Percentiles rank a stretch among this genome's conserved stretches.
Evolutionary conservation across 1,284 basidiomycete genomes (phyloP).

Genomic region (Polyporus tsugae): DNA sequence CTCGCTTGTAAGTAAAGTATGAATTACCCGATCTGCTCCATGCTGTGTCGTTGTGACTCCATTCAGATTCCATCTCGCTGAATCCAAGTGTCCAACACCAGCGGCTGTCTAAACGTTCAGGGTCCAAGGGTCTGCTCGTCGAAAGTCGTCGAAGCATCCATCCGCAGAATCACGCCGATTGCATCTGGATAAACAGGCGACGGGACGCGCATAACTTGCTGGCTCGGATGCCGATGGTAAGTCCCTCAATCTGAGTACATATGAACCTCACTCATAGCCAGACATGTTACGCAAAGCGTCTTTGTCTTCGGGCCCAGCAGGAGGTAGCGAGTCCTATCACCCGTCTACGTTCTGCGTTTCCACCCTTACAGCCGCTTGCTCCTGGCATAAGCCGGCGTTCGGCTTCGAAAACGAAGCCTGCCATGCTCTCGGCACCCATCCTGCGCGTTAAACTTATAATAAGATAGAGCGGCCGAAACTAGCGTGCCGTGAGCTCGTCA

Average conservation of each 20-base stretch:
- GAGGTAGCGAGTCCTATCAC: not conserved
- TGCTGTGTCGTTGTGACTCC: not conserved
- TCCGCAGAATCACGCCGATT: not conserved
- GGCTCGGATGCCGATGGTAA: no score
- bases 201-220: no score
- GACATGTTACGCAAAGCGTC: not conserved
- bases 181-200: not conserved
- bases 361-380: not conserved
- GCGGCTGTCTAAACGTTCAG: not conserved
- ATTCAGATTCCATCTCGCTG: conserved; percentile 1
- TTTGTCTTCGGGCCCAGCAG: not conserved
- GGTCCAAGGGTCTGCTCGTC: not conserved
- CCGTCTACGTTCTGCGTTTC: not conserved
- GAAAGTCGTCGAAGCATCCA: not conserved
- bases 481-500: not conserved
- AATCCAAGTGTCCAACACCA: not conserved
- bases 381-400: not conserved
- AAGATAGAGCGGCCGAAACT: conserved; percentile 6
- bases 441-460: not conserved
- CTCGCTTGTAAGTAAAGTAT: not conserved
- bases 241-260: no score
- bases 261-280: no score
- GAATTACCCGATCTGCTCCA: conserved; percentile 5
- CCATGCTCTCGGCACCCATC: not conserved
- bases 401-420: not conserved